These are phyloP conservation scores for Candida smagusa DNA, from an alignment of 1,139 yeast species.

Conservation along the genomic window DNA sequence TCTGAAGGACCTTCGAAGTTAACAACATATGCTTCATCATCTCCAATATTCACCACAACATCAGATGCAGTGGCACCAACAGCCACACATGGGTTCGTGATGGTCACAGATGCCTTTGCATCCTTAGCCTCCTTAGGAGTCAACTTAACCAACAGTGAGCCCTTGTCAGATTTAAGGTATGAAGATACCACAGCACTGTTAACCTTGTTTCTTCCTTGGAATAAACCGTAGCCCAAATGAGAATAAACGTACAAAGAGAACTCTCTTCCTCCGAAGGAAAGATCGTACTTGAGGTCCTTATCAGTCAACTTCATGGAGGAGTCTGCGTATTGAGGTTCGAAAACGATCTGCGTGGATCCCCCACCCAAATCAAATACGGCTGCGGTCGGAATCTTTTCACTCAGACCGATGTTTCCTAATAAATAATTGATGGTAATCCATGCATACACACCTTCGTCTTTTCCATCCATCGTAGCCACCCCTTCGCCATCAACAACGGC, in stretches of 20 bases:
- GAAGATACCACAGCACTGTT: constrained; percentile 57
- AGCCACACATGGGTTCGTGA: constrained; percentile 83
- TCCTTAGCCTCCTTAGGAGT: constrained; percentile 31
- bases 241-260: constrained; percentile 91
- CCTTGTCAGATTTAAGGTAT: constrained; percentile 35
- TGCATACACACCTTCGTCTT: constrained; percentile 97
- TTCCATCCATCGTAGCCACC: constrained; percentile 89
- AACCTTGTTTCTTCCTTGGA: constrained; percentile 86
- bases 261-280: constrained; percentile 75
- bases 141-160: constrained; percentile 26
- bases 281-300: constrained; percentile 85
- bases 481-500: constrained; percentile 80
- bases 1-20: constrained; percentile 66
- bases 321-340: constrained; percentile 73
- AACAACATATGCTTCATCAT: constrained; percentile 53
- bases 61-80: constrained; percentile 59
- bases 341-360: constrained; percentile 96
- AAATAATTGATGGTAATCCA: constrained; percentile 96
- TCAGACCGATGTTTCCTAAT: constrained; percentile 84
- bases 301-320: constrained; percentile 60
- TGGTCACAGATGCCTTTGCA: constrained; percentile 36
- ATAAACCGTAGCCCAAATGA: constrained; percentile 92
- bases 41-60: constrained; percentile 53
- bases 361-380: constrained; percentile 98
- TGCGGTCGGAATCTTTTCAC: constrained; percentile 74